Evolutionary conservation across 345 rosid species (phyloP).

Genomic region (Passiflora organensis): DNA sequence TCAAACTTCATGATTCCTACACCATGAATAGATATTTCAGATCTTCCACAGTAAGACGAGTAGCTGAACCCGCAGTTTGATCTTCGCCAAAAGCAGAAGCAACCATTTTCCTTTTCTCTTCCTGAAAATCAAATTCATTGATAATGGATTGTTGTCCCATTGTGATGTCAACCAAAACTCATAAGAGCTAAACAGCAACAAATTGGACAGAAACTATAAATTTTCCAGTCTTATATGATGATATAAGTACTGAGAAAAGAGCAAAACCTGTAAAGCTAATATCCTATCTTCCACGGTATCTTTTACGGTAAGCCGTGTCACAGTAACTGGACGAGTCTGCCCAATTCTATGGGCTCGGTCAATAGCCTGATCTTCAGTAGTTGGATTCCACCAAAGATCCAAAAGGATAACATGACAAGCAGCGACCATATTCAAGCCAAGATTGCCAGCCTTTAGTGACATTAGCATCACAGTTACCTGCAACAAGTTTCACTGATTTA

Average conservation of each 20-base stretch:
- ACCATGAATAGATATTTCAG: slow-evolving; percentile 56
- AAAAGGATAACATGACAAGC: slow-evolving; percentile 91
- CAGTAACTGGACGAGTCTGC: slow-evolving; percentile 92
- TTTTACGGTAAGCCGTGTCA: slow-evolving; percentile 75
- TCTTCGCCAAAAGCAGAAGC: slow-evolving; percentile 99
- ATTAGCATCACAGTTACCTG: slow-evolving; percentile 88
- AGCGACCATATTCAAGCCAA: slow-evolving; percentile 96
- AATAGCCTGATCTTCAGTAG: slow-evolving; percentile 93
- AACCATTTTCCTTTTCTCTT: slow-evolving; percentile 91
- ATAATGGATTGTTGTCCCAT: no score
- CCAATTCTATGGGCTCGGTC: slow-evolving; percentile 99
- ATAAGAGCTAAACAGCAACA: no score
- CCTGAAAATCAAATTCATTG: slow-evolving; percentile 43
- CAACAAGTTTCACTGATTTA: slow-evolving; percentile 16
- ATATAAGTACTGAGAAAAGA: background rate
- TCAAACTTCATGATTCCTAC: slow-evolving; percentile 34
- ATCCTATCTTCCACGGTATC: slow-evolving; percentile 89
- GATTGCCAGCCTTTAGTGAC: slow-evolving; percentile 95
- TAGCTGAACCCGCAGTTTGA: slow-evolving; percentile 59
- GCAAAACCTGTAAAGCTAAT: slow-evolving; percentile 72
- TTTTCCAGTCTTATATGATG: no score
- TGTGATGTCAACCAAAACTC: no score
- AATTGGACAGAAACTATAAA: no score
- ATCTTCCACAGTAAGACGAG: slow-evolving; percentile 82
- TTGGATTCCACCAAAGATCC: slow-evolving; percentile 99